Evolutionary conservation across 2,329 filamentous ascomycete species (phyloP), one percentile per base, ranked within the genome.

Genomic region (Pestalotiopsis sp.): DNA sequence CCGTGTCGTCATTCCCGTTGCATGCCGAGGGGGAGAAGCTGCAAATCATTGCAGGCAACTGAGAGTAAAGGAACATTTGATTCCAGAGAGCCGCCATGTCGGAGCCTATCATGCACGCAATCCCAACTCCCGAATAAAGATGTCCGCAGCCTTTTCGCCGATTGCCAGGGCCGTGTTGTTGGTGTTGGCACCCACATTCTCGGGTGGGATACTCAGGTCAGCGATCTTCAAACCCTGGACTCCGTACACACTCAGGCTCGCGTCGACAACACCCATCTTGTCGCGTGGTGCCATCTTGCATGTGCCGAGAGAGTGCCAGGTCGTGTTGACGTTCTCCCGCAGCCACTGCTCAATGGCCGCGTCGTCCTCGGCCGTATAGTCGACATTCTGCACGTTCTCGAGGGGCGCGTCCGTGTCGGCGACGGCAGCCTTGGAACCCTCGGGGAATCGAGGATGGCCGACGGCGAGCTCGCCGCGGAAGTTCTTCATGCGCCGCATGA

Each of bases 401-500:
- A 76, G 75, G 60, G 73, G 66, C 1, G 77, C 73, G 0, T 79
- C 80, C 60, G 81, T 78, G 9, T 72, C 68, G 80, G 71, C 77
- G 52, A 77, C 72, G 0, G 78, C 78, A 0, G 83, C 84, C 14
- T 80, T 76, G 0, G 82, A 84, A 0, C 72, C 77, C 0, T 76
- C 68, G 0, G 81, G 74, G 70, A 87, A 87, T 20, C 76, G 71
- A 0, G 85, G 85, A 67, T 85, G 83, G 0, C 80, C 77, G 3
- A 76, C 71, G 1, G 79, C 77, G 2, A 85, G 56, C 71, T 86
- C 81, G 72, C 86, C 81, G 68, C 81, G 71, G 77, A 84, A 89
- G 63, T 83, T 80, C 2, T 81, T 77, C 76, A 88, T 85, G 17
- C 87, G 85, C 1, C 88, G 85, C n/a, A 82, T 80, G 59, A 91